These are phyloP conservation scores for Annulohypoxylon maeteangense DNA, from an alignment of 495 filamentous ascomycete genomes.

Conservation along the genomic window DNA sequence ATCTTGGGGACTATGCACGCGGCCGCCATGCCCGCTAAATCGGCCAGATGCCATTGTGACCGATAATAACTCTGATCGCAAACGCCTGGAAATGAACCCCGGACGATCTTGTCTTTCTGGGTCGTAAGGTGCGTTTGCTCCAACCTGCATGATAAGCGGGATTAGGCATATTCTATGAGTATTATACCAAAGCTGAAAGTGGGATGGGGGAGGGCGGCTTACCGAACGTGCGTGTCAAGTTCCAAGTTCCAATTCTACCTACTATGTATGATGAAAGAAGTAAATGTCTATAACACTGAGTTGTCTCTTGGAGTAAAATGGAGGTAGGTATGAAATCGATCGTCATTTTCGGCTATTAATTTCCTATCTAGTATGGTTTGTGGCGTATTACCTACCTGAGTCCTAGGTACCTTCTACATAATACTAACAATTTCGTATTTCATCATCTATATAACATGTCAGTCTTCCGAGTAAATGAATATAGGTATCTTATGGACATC, in stretches of 20 bases:
- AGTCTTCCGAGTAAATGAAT: not conserved
- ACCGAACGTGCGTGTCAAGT: not conserved
- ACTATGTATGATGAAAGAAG: not conserved
- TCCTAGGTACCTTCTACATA: not conserved
- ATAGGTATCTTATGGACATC: not conserved
- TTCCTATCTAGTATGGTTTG: not conserved
- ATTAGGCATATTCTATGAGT: not conserved
- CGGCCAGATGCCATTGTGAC: not conserved
- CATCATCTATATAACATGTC: not conserved
- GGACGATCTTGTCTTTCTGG: not conserved
- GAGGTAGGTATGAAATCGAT: not conserved
- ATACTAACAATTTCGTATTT: not conserved
- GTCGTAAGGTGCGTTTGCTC: constrained; percentile 7
- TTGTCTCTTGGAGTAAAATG: too few species aligned
- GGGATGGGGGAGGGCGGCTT: not conserved
- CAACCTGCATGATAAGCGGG: not conserved
- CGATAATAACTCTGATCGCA: constrained; percentile 2
- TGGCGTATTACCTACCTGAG: not conserved
- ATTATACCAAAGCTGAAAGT: not conserved
- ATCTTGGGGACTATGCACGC: constrained; percentile 6
- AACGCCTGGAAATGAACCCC: constrained; percentile 8
- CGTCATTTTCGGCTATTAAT: not conserved
- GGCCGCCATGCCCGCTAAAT: constrained; percentile 6
- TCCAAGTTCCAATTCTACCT: too few species aligned
- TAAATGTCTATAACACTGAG: too few species aligned